Evolutionary conservation across 306 rosid species (phyloP), one percentile per base, ranked within the genome.

Genomic region (Styphnolobium japonicum): DNA sequence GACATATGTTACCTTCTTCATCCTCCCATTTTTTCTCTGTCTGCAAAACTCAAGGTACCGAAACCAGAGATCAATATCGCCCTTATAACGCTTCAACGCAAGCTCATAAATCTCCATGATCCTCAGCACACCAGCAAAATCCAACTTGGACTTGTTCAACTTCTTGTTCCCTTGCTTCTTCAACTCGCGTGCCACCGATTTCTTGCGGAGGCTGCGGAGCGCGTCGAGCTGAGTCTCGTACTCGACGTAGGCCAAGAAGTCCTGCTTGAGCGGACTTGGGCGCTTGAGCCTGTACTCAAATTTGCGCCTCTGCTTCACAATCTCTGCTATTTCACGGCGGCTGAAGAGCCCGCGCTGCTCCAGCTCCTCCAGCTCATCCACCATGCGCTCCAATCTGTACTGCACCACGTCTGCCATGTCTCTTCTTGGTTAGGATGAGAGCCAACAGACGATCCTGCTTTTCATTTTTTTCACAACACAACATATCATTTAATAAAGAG

Each of bases 41-140:
- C 89, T 82, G 62, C 98, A 91, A 76, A 92, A 95, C 85, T 95
- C 97, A 71, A 83, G 86, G 63, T 71, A 83, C 4, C 76, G 86
- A 79, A 85, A 82, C 89, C 89, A 85, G 51, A 85, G 72, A 6
- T 78, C 77, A 60, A 85, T 64, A 39, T 85, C 86, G 3, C 89
- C 89, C 22, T 85, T 85, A 46, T 61, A 85, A 8, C 86, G 89
- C 84, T 46, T 85, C 68, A 85, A 68, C 55, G 86, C 86, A 0
- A 82, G 75, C 69, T 85, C 86, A 60, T 82, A 85, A 49, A 82
- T 75, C 1, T 74, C 82, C 0, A 82, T 53, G 37, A 82, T 85
- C 82, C 84, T 69, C 1, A 56, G 6, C 49, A 63, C 7, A 10
- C 86, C 82, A 1, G 86, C 84, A 3, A 74, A 4, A 75, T 85